Base-by-base conservation (phyloP, 371 early-diverging fungal species). In the Actinomucor elegans region DNA sequence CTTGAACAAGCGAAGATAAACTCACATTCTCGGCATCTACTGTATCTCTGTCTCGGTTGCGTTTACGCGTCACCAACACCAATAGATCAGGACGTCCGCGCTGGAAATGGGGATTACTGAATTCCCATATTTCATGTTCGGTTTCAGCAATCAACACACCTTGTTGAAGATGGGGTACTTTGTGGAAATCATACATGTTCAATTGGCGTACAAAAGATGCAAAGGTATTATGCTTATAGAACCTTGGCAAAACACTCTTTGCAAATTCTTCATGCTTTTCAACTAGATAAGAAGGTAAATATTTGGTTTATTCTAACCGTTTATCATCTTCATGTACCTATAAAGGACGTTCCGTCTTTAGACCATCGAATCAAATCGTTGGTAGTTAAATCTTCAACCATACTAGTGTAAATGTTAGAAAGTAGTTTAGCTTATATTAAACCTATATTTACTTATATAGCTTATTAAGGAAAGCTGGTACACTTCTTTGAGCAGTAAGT, bases 221-320 rank as follows among this genome's bases (percentile, higher is more conserved):
- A 67, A 94, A 91, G 53, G 96, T 96, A 64, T 85, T 89, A 75
- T 96, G 96, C 70, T 96, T 96, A 67, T 94, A 97, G 51, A 84
- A 88, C 24, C 83, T 81, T 31, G 93, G 92, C 48, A 96, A 69
- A 7, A 96, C 88, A 27, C 80, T 82, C 51, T 87, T 86, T 12
- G 93, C 86, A 81, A 96, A 94, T 15, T 86, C 87, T 52, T 88
- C 89, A 59, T 81, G 87, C 17, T 73, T 67, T 32, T 75, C 63
- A 5, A 91, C 90, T 77, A 24, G 12, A 23, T 23, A 12, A 9
- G 17, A 14, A 15, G 4, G 15, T 32, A 37, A 17, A n/a, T n/a
- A n/a, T n/a, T n/a, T n/a, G n/a, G n/a, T 10, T 26, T 15, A 10
- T 7, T 23, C 27, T 28, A 18, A 23, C 29, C 11, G 4, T 11